Conservation (phyloP, 2,329 filamentous ascomycete species). For the Berkeleyomyces basicola region DNA sequence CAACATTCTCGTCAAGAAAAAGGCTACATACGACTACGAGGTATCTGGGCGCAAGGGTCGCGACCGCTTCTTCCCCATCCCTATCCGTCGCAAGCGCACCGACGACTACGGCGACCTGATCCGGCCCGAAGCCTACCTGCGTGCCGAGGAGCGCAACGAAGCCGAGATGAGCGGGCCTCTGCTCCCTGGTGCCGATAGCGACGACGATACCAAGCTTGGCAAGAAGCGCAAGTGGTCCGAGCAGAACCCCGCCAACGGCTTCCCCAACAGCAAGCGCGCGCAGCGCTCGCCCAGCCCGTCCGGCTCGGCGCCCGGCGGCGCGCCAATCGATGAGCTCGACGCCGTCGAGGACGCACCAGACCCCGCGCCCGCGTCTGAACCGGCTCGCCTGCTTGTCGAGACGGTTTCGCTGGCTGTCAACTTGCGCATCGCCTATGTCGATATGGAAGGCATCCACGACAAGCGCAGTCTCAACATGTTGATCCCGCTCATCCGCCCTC, state of each 20-base stretch:
- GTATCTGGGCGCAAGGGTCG: slow-evolving; percentile 80
- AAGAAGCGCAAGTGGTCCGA: slow-evolving; percentile 87
- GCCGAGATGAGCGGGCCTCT: slow-evolving; percentile 28
- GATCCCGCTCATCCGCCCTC: slow-evolving; percentile 80
- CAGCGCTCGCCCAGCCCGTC: slow-evolving; percentile 26
- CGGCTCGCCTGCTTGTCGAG: slow-evolving; percentile 56
- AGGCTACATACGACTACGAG: slow-evolving; percentile 85
- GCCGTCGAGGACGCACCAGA: slow-evolving; percentile 39
- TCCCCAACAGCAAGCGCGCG: slow-evolving; percentile 41
- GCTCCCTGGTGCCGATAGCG: slow-evolving; percentile 28
- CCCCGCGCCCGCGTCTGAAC: slow-evolving; percentile 31
- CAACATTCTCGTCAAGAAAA: slow-evolving; percentile 75
- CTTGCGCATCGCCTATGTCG: slow-evolving; percentile 68
- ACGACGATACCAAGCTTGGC: slow-evolving; percentile 50
- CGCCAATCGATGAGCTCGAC: slow-evolving; percentile 38
- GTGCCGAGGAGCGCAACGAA: slow-evolving; percentile 77
- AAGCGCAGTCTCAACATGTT: slow-evolving; percentile 88
- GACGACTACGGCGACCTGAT: slow-evolving; percentile 95
- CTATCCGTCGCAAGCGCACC: slow-evolving; percentile 58
- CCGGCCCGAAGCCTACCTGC: slow-evolving; percentile 79
- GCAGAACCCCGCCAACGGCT: slow-evolving; percentile 14
- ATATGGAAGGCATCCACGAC: slow-evolving; percentile 85
- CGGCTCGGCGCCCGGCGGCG: slow-evolving; percentile 28
- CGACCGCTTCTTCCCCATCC: slow-evolving; percentile 81
- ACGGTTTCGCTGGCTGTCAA: slow-evolving; percentile 49